Conservation (phyloP, 1,284 basidiomycete genomes). For the Neotropicomus parvogracilis region DNA sequence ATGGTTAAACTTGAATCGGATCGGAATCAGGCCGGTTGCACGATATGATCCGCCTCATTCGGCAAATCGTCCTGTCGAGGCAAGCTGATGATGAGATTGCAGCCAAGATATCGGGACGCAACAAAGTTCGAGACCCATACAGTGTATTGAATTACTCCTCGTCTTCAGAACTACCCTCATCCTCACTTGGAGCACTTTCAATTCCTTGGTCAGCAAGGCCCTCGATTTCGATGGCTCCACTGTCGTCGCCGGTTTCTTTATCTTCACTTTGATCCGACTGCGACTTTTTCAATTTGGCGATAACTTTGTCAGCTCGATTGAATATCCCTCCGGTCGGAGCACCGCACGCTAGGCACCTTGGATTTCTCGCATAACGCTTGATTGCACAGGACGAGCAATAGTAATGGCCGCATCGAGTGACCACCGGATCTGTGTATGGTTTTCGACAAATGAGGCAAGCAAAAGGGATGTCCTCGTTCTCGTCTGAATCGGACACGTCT, state of each 20-base stretch:
- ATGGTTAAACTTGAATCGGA: slow-evolving; percentile 2
- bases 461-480: slow-evolving; percentile 92
- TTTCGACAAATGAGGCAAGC: slow-evolving; percentile 96
- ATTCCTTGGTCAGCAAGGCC: slow-evolving; percentile 45
- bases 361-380: slow-evolving; percentile 88
- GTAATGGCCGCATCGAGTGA: slow-evolving; percentile 96
- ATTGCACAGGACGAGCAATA: slow-evolving; percentile 95
- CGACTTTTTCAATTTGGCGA: slow-evolving; percentile 73
- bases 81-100: slow-evolving; percentile 18
- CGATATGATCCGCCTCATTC: slow-evolving; percentile 19
- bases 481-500: slow-evolving; percentile 57
- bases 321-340: slow-evolving; percentile 93
- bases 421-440: slow-evolving; percentile 91
- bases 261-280: slow-evolving; percentile 47
- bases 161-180: slow-evolving; percentile 35
- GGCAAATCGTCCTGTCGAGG: slow-evolving; percentile 17
- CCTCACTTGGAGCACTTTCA: slow-evolving; percentile 22
- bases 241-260: slow-evolving; percentile 41
- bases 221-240: slow-evolving; percentile 55
- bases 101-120: slow-evolving; percentile 9
- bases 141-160: slow-evolving; percentile 32
- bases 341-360: slow-evolving; percentile 94
- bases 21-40: slow-evolving; percentile 11
- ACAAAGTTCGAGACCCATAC: slow-evolving; percentile 25
- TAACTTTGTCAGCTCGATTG: slow-evolving; percentile 82